Percentiles rank a stretch among this genome's conserved stretches.
Evolutionary conservation across 768 basidiomycete species (phyloP).

Genomic region (Amanita brunnescens): DNA sequence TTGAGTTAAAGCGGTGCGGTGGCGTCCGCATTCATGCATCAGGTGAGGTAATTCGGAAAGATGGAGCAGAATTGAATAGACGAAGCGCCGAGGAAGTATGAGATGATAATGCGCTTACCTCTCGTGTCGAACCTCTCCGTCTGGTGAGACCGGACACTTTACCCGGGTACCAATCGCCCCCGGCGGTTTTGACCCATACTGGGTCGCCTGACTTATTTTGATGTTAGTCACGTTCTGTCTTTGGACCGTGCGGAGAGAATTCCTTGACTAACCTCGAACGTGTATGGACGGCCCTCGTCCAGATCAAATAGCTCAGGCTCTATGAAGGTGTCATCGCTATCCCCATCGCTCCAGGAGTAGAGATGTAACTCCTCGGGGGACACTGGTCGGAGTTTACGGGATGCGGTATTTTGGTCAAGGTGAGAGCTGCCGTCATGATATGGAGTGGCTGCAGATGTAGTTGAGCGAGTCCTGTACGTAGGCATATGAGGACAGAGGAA

Average conservation of each 20-base stretch:
- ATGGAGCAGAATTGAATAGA: background rate
- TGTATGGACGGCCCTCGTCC: constrained; percentile 44
- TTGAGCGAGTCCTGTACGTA: constrained; percentile 2
- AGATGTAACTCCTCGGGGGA: constrained; percentile 25
- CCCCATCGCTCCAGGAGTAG: constrained; percentile 24
- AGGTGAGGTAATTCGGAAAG: background rate
- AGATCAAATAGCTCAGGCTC: constrained; percentile 30
- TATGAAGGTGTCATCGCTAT: constrained; percentile 23
- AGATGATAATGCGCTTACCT: constrained; percentile 24
- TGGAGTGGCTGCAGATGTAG: background rate
- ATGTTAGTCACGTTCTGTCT: constrained; percentile 5
- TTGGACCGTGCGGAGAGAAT: too few relatives aligned
- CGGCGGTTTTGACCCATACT: constrained; percentile 45
- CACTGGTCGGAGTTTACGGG: constrained; percentile 22
- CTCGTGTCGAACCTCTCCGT: constrained; percentile 36
- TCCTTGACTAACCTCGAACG: constrained; percentile 43
- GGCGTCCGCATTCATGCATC: background rate
- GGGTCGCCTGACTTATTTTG: constrained; percentile 30
- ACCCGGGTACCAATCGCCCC: constrained; percentile 46
- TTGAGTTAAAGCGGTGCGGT: constrained; percentile 1
- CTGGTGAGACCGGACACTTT: constrained; percentile 35
- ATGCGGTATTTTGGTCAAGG: background rate
- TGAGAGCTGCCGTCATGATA: background rate
- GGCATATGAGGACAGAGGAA: background rate
- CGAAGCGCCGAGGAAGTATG: constrained; percentile 10